Base-by-base conservation (phyloP, 768 basidiomycete genomes). In the Erythrobasidium yunnanense region DNA sequence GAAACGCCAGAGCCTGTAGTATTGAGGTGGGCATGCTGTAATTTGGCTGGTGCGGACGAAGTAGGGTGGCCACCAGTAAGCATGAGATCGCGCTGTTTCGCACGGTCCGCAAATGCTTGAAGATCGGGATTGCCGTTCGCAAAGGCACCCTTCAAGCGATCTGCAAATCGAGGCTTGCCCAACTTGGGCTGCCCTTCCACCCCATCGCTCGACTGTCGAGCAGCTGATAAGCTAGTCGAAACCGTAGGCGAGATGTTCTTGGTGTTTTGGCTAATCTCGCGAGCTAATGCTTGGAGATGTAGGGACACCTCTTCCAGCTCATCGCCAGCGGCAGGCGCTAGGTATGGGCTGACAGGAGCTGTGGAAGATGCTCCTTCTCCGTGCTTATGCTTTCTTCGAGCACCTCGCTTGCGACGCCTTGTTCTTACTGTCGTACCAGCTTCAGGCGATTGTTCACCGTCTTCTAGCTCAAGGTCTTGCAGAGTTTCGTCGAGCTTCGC, bases 91-190 rank as follows among this genome's bases (percentile, higher is more conserved):
- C 68, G 56, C 56, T 72, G 70, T 29, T 71, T 65, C 29, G 66
- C 66, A 22, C 69, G 66, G 15, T 66, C 66, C 47, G 67, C 68
- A 58, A 74, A 71, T 1, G 73, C 73, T 32, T 71, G 65, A 46
- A 74, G 70, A 33, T 72, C 73, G 1, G 68, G 32, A 55, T 74
- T 72, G 23, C 73, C 73, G 32, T 71, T 70, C 42, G 66, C 69
- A 57, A 72, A 69, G 67, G 70, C 68, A 22, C 55, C 62, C 55
- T 69, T 69, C 49, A 74, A 56, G 0, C 67, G 62, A 6, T 67
- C 67, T 22, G 71, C 67, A 60, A 73, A 67, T 32, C 70, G 55
- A 20, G 54, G 29, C 47, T 66, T 66, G 32, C 5, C 3, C 1
- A 53, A 7, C n/a, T 27, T 33, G 25, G 56, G 11, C 7, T 15